Percentiles rank a stretch among this genome's conserved stretches.
These are phyloP conservation scores for Elsinoe batatas DNA, from an alignment of 2,329 filamentous ascomycete genomes.

Conservation along the genomic window DNA sequence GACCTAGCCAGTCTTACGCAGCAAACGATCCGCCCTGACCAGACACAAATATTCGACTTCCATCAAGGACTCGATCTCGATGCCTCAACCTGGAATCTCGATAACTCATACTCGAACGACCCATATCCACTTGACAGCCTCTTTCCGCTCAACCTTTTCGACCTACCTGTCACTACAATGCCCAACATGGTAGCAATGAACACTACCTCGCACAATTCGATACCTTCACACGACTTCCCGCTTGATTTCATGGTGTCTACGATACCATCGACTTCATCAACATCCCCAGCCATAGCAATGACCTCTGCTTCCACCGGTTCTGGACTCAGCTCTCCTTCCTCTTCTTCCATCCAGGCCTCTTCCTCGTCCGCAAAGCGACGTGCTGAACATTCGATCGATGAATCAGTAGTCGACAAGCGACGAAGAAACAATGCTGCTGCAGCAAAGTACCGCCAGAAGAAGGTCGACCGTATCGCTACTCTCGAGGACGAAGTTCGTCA, in stretches of 20 bases:
- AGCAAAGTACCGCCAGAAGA: constrained; percentile 57
- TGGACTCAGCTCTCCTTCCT: background rate
- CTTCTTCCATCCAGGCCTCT: background rate
- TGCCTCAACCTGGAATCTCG: background rate
- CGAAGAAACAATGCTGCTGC: constrained; percentile 58
- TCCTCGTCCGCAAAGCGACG: background rate
- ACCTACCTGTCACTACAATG: background rate
- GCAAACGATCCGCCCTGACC: constrained; percentile 4
- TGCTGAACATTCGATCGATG: background rate
- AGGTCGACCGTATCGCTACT: constrained; percentile 52
- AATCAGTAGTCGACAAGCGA: constrained; percentile 36
- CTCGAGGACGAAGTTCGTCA: constrained; percentile 49
- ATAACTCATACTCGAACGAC: background rate
- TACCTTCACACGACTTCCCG: background rate
- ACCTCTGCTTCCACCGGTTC: background rate
- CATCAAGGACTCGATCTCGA: background rate
- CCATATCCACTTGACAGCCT: background rate
- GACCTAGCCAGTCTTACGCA: background rate
- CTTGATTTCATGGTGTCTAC: background rate
- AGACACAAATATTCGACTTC: too few relatives aligned
- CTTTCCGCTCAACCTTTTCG: background rate
- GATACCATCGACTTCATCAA: background rate
- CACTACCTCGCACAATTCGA: background rate
- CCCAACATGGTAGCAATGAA: background rate
- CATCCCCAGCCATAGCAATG: background rate